Percentiles rank a stretch among this genome's conserved stretches.
phyloP scores from a whole-genome alignment of 495 filamentous ascomycete genomes.

The Lasiosphaeriaceae sp. region DNA sequence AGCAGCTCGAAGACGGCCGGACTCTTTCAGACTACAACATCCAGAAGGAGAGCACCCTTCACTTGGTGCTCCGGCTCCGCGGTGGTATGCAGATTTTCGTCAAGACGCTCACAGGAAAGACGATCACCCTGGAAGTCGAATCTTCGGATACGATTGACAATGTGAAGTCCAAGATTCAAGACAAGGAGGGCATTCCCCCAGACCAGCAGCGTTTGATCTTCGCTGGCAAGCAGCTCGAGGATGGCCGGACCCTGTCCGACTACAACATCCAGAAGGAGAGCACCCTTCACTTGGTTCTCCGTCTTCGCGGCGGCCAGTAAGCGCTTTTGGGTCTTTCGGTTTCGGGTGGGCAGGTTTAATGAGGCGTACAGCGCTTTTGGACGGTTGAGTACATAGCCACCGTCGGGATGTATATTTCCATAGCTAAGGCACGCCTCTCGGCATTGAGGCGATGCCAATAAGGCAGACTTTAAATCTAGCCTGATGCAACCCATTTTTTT shows the following conservation, averaged over 20 bases:
- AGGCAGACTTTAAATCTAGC: not conserved
- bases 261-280: conserved; percentile 96
- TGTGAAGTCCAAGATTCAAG: conserved; percentile 89
- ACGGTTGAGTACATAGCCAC: conserved; percentile 4
- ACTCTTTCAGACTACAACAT: conserved; percentile 99
- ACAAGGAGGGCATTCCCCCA: conserved; percentile 87
- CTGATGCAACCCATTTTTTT: not conserved
- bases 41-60: conserved; percentile 97
- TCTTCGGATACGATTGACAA: conserved; percentile 90
- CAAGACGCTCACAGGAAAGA: conserved; percentile 91
- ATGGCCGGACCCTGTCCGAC: conserved; percentile 77
- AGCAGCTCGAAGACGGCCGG: conserved; percentile 70
- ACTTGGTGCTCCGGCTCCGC: conserved; percentile 93
- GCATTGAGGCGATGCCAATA: not conserved
- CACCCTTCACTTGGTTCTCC: conserved; percentile 82
- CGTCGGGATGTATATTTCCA: not conserved
- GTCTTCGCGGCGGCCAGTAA: conserved; percentile 81
- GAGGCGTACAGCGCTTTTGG: conserved; percentile 15
- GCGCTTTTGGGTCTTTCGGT: conserved; percentile 17
- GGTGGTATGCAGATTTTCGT: conserved; percentile 98
- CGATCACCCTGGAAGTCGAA: conserved; percentile 87
- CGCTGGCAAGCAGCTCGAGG: conserved; percentile 86
- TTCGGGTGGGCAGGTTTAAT: conserved; percentile 13
- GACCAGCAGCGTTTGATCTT: conserved; percentile 90
- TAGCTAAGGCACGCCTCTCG: not conserved